phyloP scores from a whole-genome alignment of 225 moss, liverwort and hornwort genomes.

The Anthoceros angustus region DNA sequence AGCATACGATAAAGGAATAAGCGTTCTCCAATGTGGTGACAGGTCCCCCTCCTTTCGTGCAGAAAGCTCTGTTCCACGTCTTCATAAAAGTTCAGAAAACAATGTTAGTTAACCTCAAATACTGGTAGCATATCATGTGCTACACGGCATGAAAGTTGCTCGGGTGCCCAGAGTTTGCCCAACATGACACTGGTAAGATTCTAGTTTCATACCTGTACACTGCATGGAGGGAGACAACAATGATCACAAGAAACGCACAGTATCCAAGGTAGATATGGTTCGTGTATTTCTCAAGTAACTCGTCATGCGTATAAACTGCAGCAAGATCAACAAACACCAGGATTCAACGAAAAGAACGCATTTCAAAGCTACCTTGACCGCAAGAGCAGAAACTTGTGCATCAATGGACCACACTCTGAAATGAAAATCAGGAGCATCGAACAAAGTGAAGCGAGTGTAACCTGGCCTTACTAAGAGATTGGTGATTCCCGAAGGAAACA shows the following conservation, averaged over 20 bases:
- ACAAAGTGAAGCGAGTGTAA: neutral
- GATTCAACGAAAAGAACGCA: conserved; percentile 7
- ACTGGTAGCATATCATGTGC: neutral
- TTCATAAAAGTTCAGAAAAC: conserved; percentile 11
- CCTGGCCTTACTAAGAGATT: conserved; percentile 67
- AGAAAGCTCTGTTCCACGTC: conserved; percentile 60
- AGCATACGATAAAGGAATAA: conserved; percentile 81
- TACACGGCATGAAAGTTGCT: neutral
- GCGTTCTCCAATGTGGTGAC: conserved; percentile 68
- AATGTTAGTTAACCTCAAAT: neutral
- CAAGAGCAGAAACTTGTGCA: neutral
- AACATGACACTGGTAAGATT: too few species aligned
- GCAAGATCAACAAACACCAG: neutral
- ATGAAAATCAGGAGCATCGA: neutral
- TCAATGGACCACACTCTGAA: conserved; percentile 6
- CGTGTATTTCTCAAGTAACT: conserved; percentile 68
- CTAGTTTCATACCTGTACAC: conserved; percentile 51
- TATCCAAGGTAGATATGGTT: conserved; percentile 74
- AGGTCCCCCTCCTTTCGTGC: conserved; percentile 58
- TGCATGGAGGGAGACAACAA: conserved; percentile 62
- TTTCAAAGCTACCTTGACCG: neutral
- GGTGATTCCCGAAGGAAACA: conserved; percentile 94
- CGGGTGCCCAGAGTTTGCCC: too few species aligned
- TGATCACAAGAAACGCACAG: conserved; percentile 50
- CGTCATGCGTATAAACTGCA: conserved; percentile 82